A percentile compares a stretch with the other conserved stretches of the same genome.
Evolutionary conservation across 139 green algal genomes (phyloP).

Genomic region (Coelastrella sp.): DNA sequence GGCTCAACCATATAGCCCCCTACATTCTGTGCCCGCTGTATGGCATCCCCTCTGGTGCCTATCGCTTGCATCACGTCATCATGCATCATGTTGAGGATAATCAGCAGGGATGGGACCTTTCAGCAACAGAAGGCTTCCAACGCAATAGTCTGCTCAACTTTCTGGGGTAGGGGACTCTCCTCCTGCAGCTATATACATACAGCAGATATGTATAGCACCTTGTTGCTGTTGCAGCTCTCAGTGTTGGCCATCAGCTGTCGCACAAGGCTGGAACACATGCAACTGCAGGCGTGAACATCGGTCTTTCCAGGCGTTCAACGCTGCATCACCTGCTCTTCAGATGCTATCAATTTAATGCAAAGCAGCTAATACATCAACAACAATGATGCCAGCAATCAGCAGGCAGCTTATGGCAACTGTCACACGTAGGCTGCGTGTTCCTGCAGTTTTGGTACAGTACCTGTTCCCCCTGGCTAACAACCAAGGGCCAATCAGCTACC

Average conservation of each 20-base stretch:
- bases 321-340: no score
- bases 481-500: no score
- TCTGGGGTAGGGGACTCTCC: constrained; percentile 55
- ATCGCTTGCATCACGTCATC: constrained; percentile 86
- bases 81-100: constrained; percentile 95
- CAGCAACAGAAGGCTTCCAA: constrained; percentile 89
- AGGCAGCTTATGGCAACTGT: no score
- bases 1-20: constrained; percentile 66
- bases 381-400: no score
- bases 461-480: no score
- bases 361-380: no score
- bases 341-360: no score
- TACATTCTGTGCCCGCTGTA: constrained; percentile 76
- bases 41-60: constrained; percentile 84
- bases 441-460: no score
- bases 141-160: constrained; percentile 83
- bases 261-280: no score
- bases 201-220: background rate
- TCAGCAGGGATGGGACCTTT: constrained; percentile 68
- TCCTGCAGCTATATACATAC: background rate
- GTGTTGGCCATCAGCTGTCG: background rate
- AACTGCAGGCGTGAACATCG: no score
- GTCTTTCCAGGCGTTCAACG: no score
- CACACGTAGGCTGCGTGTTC: no score
- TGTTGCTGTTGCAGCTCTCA: background rate